Evolutionary conservation across 2,329 filamentous ascomycete genomes (phyloP), one percentile per base, ranked within the genome.

Genomic region (Fusarium aywerte): DNA sequence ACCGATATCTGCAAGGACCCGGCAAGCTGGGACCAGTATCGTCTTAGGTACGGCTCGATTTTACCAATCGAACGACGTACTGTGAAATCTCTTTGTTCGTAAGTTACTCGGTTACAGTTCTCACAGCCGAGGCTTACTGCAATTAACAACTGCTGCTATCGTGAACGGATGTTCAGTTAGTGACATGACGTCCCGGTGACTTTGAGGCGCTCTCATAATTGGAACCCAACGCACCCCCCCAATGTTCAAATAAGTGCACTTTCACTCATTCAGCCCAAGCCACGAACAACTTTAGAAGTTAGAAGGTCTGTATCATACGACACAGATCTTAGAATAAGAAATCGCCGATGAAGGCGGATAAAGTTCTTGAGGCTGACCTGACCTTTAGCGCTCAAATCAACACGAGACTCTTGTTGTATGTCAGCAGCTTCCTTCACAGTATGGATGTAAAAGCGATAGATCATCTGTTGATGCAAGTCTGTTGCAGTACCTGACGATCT

Each of bases 221-320:
- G 58, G 58, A 55, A 60, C 54, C 70, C 62, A 70, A 72, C 42
- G 25, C 27, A 47, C 51, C 31, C 36, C 50, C 23, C 62, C 53
- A 47, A 48, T 32, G 20, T 39, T 39, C n/a, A 25, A 38, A 38
- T 31, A 27, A 43, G 36, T 23, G 15, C 20, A 38, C 25, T 53
- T 42, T 35, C 27, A 25, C 35, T 29, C 11, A 33, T 33, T 49
- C 58, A 38, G 36, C 61, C 61, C 57, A 66, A 64, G 58, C 58
- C 55, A 54, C 45, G 43, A 48, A 61, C 49, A 38, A 53, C 54
- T 50, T 4, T 23, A 10, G 21, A 48, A 8, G 36, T 35, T 40
- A 67, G 52, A 50, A 36, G 63, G 58, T 68, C 40, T 59, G 16
- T 45, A 12, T 49, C 20, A 48, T 48, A 35, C 12, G 16, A 11